These are phyloP conservation scores for Phanerochaete sordida DNA, from an alignment of 768 basidiomycete species.

Conservation along the genomic window DNA sequence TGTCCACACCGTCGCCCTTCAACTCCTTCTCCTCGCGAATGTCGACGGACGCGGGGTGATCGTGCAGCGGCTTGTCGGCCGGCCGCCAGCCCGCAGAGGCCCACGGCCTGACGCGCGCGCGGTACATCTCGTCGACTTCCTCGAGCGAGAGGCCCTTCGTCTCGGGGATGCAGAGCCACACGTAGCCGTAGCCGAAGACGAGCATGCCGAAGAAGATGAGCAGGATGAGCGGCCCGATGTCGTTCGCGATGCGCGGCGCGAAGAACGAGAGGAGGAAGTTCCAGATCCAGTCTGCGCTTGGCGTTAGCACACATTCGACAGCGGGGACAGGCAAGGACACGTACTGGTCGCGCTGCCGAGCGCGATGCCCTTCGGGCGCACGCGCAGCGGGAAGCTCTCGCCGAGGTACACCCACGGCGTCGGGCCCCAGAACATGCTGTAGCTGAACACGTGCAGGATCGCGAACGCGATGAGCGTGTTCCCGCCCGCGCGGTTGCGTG, in stretches of 20 bases:
- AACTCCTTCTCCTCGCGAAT: not conserved
- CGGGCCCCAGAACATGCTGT: conserved; percentile 74
- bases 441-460: conserved; percentile 71
- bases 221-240: conserved; percentile 71
- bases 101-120: conserved; percentile 67
- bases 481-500: conserved; percentile 56
- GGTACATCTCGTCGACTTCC: conserved; percentile 77
- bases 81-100: conserved; percentile 51
- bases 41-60: not conserved
- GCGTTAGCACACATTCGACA: not conserved
- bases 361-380: conserved; percentile 75
- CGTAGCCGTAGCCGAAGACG: conserved; percentile 64
- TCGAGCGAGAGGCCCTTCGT: conserved; percentile 76
- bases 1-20: not conserved
- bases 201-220: conserved; percentile 77
- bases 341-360: conserved; percentile 60
- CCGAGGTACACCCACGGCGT: conserved; percentile 74
- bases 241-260: conserved; percentile 59
- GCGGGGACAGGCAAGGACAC: conserved; percentile 6
- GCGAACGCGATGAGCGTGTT: conserved; percentile 72
- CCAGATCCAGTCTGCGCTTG: conserved; percentile 56
- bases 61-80: conserved; percentile 24
- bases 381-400: conserved; percentile 79
- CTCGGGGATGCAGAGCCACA: conserved; percentile 77
- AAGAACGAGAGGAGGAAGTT: conserved; percentile 75